Evolutionary conservation across 495 filamentous ascomycete genomes (phyloP), one percentile per base, ranked within the genome.

Genomic region (Daldinia decipiens): DNA sequence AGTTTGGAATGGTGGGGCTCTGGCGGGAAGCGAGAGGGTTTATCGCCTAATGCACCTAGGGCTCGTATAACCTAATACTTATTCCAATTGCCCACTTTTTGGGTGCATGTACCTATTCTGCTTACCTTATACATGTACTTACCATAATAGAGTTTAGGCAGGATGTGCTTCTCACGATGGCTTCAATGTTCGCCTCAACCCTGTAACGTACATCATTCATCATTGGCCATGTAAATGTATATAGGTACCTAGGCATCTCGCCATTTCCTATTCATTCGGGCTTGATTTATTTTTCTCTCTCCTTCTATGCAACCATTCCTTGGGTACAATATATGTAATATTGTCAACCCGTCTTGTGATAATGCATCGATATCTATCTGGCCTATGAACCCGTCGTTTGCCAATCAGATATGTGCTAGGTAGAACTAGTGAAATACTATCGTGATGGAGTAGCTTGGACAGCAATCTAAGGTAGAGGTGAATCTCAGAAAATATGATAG

Each of bases 41-140:
- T 73, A 70, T 74, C 78, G 82, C 76, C 80, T 80, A 57, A 72
- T 69, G 76, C 64, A 65, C 54, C 72, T 77, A 78, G 76, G 80
- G 82, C 80, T 82, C 78, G 77, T 78, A 79, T 81, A 72, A 84
- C 82, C 82, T 84, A 84, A 77, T 52, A 65, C 24, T 19, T 50
- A 54, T 36, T 36, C 12, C 9, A 34, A 34, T 34, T 34, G 11
- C 11, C 9, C 3, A 1, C 9, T 34, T 34, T 34, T 9, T 34
- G 32, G 12, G 32, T 12, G 32, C 6, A 34, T 12, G 31, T 32
- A 32, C 31, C 31, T 32, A 24, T 6, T 43, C 39, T n/a, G n/a
- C 15, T 6, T 7, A n/a, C 17, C 17, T 45, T 45, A 17, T 12
- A n/a, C n/a, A n/a, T n/a, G n/a, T n/a, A 34, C 32, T 34, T 34